Base-by-base conservation (phyloP, 1,284 basidiomycete genomes). In the Ustilago bromivora region DNA sequence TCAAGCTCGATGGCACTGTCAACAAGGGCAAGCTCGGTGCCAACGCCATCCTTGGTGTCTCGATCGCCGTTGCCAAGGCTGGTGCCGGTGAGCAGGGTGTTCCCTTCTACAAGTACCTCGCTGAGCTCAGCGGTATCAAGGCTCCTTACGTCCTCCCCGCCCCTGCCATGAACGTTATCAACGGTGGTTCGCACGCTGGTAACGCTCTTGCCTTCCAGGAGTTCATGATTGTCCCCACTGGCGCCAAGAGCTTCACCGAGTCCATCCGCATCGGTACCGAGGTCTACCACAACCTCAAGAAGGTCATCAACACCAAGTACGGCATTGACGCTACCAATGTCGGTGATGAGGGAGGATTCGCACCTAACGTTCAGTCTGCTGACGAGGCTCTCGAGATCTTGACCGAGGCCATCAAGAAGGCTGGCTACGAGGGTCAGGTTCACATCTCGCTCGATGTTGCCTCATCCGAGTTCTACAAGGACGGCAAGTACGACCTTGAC, bases 11-110 rank as follows among this genome's bases (percentile, higher is more conserved):
- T 87, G 95, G 95, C 71, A 95, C 95, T 69, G 89, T 94, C 81
- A 99, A 99, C 93, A 99, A 99, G 91, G 95, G 95, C 88, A 98
- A 97, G 89, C 92, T 98, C 86, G 97, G 97, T 84, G 97, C 97
- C 76, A 99, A 99, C 88, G 97, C 97, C 86, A 98, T 99, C 88
- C 94, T 99, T 73, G 97, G 95, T 89, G 94, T 99, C 84, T 97
- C 94, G 77, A 98, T 98, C 88, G 97, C 96, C 57, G 94, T 93
- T 69, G 91, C 94, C 66, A 92, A 95, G 89, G 97, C 97, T 78
- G 97, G 90, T 86, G 97, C 97, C 57, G 84, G 75, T 53, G 84
- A 85, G 76, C 78, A 82, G 80, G 93, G 92, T 76, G 89, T 98
- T 65, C 95, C 97, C 67, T 92, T 98, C 83, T 99, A 99, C 91